A percentile compares a stretch with the other conserved stretches of the same genome.
Conservation (phyloP, 352 stramenopile species). For the Paralagenidium karlingii region DNA sequence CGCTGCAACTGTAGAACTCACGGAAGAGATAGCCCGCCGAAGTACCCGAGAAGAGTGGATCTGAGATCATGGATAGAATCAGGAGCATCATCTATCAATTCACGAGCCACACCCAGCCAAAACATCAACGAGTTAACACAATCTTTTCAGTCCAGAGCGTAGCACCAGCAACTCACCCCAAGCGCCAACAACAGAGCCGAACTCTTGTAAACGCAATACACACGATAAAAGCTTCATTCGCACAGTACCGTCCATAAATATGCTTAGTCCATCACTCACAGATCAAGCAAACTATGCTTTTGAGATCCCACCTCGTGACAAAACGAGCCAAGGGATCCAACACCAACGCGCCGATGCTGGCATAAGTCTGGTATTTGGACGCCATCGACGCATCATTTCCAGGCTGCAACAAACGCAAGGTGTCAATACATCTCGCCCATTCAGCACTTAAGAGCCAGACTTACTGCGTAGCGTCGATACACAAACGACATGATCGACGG, state of each 20-base stretch:
- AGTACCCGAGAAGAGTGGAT: constrained; percentile 31
- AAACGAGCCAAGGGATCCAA: constrained; percentile 32
- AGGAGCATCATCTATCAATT: constrained; percentile 24
- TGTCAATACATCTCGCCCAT: too few species aligned
- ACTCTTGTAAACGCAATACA: constrained; percentile 33
- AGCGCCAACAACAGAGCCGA: too few species aligned
- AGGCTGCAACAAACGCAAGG: too few species aligned
- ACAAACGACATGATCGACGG: constrained; percentile 63
- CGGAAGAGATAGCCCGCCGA: too few species aligned
- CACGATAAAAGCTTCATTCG: constrained; percentile 18
- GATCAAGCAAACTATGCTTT: too few species aligned
- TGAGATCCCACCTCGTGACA: constrained; percentile 26
- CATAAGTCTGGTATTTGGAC: constrained; percentile 34
- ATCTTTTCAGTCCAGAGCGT: too few species aligned
- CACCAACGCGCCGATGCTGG: constrained; percentile 33
- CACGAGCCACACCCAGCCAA: too few species aligned
- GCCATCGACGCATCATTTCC: constrained; percentile 1
- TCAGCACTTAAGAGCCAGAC: too few species aligned
- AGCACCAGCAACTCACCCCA: too few species aligned
- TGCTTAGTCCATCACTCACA: too few species aligned
- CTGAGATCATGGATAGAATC: constrained; percentile 21
- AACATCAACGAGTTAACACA: not conserved
- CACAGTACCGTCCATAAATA: not conserved
- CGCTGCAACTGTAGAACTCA: constrained; percentile 7
- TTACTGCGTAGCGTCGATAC: constrained; percentile 55